Conservation (phyloP, 2,329 filamentous ascomycete species). For the Mariannaea elegans region DNA sequence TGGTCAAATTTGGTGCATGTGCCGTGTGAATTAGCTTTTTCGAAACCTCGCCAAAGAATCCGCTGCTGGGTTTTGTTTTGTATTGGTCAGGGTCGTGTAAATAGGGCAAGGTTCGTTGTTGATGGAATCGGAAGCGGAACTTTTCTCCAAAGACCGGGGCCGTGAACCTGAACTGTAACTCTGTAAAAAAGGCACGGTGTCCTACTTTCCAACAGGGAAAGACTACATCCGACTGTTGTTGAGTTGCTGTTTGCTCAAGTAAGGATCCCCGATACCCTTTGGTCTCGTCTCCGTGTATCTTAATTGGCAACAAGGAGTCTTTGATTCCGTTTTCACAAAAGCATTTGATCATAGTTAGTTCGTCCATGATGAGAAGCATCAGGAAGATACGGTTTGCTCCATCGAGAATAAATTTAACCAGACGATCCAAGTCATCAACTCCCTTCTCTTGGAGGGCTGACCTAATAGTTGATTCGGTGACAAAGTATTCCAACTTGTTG, state of each 20-base stretch:
- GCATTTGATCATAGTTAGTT: not conserved
- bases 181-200: not conserved
- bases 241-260: not conserved
- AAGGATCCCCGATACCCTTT: too few relatives aligned
- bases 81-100: not conserved
- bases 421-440: not conserved
- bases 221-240: not conserved
- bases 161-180: not conserved
- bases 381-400: not conserved
- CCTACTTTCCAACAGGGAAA: not conserved
- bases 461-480: not conserved
- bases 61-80: not conserved
- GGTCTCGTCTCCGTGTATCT: not conserved
- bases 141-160: not conserved
- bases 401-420: not conserved
- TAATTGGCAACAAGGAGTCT: not conserved
- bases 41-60: slow-evolving; percentile 1
- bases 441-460: not conserved
- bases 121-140: not conserved
- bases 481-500: not conserved
- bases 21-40: not conserved
- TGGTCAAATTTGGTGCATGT: not conserved
- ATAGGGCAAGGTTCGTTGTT: not conserved
- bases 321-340: not conserved
- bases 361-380: not conserved